phyloP scores from a whole-genome alignment of 2,329 filamentous ascomycete genomes.

The Monilinia fructigena region DNA sequence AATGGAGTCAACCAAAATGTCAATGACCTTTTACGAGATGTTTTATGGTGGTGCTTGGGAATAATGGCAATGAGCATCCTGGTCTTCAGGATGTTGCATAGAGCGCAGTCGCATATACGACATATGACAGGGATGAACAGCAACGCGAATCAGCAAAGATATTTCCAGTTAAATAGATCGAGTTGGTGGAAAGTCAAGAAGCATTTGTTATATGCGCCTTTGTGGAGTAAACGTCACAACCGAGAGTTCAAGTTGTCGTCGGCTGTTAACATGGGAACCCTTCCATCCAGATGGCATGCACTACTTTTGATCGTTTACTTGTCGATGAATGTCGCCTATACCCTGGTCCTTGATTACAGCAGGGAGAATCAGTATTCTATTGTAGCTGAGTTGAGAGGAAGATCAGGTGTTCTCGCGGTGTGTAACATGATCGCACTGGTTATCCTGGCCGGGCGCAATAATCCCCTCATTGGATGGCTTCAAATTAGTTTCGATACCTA shows the following conservation, averaged over 20 bases:
- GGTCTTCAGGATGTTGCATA: conserved; percentile 52
- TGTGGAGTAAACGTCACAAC: conserved; percentile 66
- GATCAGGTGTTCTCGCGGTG: conserved; percentile 78
- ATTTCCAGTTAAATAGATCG: conserved; percentile 58
- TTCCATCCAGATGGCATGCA: conserved; percentile 63
- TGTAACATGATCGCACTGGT: conserved; percentile 92
- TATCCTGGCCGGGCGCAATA: conserved; percentile 87
- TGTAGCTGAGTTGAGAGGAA: conserved; percentile 78
- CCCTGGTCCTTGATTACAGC: conserved; percentile 60
- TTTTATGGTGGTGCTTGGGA: conserved; percentile 61
- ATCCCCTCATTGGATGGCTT: conserved; percentile 78
- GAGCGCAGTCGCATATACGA: conserved; percentile 56
- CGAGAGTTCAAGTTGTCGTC: conserved; percentile 62
- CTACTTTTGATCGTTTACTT: conserved; percentile 58
- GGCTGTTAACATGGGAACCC: conserved; percentile 59
- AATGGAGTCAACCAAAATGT: conserved; percentile 59
- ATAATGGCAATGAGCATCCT: conserved; percentile 55
- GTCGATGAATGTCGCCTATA: conserved; percentile 61
- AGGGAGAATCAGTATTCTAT: conserved; percentile 60
- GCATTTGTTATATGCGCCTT: conserved; percentile 60
- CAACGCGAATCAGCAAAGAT: conserved; percentile 52
- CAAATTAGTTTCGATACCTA: conserved; percentile 94
- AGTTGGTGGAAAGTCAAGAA: conserved; percentile 61
- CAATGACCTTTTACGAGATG: conserved; percentile 57
- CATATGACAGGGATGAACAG: conserved; percentile 59